phyloP scores from a whole-genome alignment of 148 eudicot species.

The Spergularia marina region DNA sequence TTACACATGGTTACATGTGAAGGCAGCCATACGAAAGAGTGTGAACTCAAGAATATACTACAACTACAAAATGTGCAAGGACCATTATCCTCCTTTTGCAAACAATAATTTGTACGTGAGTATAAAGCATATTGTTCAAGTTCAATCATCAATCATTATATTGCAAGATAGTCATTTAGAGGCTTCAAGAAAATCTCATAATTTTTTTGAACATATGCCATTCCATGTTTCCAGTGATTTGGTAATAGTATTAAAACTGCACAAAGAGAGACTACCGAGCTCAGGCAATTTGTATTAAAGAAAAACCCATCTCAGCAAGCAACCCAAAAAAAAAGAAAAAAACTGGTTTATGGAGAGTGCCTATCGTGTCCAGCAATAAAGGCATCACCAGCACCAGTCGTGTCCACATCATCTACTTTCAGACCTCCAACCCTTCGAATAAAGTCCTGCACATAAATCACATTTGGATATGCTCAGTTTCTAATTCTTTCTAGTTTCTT shows the following conservation, averaged over 20 bases:
- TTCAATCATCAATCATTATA: background rate
- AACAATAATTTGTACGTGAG: background rate
- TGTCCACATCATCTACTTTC: conserved; percentile 78
- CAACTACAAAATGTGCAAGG: conserved; percentile 6
- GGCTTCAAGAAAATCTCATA: no score
- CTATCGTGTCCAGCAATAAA: conserved; percentile 92
- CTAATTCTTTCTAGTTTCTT: background rate
- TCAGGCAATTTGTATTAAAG: no score
- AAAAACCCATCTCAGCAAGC: background rate
- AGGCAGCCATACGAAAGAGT: background rate
- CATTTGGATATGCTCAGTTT: conserved; percentile 2
- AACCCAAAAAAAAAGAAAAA: background rate
- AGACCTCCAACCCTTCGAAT: conserved; percentile 73
- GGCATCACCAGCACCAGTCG: conserved; percentile 99
- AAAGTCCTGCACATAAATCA: conserved; percentile 55
- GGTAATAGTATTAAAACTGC: no score
- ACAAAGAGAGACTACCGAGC: no score
- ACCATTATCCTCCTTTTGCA: conserved; percentile 53
- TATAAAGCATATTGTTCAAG: background rate
- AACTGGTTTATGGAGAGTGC: conserved; percentile 26
- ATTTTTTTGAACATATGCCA: no score
- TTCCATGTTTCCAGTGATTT: no score
- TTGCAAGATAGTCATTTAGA: no score
- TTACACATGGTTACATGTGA: conserved; percentile 11
- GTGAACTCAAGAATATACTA: background rate